These are phyloP conservation scores for Asclepias syriaca DNA, from an alignment of 257 asterid species.

Conservation along the genomic window DNA sequence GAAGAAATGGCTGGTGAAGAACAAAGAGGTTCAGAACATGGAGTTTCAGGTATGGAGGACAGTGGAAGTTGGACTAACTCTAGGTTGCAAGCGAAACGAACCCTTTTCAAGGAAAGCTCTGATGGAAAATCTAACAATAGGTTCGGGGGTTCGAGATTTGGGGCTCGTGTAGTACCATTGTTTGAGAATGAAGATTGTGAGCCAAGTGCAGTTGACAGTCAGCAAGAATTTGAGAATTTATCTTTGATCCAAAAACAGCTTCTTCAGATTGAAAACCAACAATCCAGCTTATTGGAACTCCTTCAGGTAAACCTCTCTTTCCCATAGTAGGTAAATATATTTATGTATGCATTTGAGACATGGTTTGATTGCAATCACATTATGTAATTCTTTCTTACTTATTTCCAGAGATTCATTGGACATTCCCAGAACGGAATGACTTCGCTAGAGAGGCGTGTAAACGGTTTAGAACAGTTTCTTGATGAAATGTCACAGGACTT, in stretches of 20 bases:
- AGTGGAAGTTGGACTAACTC: conserved; percentile 15
- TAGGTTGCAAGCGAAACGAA: conserved; percentile 15
- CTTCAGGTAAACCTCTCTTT: conserved; percentile 50
- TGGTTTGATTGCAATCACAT: conserved; percentile 2
- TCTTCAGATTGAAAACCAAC: conserved; percentile 72
- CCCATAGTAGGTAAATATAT: too few species aligned
- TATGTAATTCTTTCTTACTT: neutral
- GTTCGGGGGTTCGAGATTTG: conserved; percentile 16
- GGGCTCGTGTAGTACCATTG: conserved; percentile 57
- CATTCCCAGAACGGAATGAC: conserved; percentile 73
- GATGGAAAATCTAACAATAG: conserved; percentile 11
- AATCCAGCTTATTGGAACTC: conserved; percentile 64
- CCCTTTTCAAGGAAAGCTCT: conserved; percentile 12
- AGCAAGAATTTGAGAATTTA: conserved; percentile 55
- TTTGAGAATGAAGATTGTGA: conserved; percentile 19
- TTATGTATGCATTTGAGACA: too few species aligned
- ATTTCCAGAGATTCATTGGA: conserved; percentile 68
- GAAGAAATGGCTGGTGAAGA: conserved; percentile 14
- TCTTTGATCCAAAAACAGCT: conserved; percentile 64
- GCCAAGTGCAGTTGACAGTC: conserved; percentile 15
- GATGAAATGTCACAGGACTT: conserved; percentile 67
- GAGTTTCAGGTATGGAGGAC: conserved; percentile 12
- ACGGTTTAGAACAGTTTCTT: conserved; percentile 69
- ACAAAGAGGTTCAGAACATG: conserved; percentile 13
- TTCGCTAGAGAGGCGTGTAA: conserved; percentile 64